phyloP scores from a whole-genome alignment of 352 stramenopile species.

The Pythium myriotylum region DNA sequence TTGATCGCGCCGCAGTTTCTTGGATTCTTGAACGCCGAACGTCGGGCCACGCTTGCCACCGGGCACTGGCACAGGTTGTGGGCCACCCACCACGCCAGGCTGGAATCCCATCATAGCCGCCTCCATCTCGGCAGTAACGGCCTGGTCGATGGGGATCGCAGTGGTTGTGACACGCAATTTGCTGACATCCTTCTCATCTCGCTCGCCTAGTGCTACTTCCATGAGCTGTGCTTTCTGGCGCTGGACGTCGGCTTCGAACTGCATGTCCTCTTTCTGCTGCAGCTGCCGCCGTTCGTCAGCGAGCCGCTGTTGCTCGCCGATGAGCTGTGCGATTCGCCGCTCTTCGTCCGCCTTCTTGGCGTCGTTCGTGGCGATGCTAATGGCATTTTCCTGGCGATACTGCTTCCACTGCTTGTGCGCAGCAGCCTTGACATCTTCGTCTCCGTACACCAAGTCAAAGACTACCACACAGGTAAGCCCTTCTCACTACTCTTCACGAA shows the following conservation, averaged over 20 bases:
- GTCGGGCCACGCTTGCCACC: constrained; percentile 79
- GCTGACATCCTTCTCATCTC: constrained; percentile 75
- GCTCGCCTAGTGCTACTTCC: constrained; percentile 83
- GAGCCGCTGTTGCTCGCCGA: constrained; percentile 79
- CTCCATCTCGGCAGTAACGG: constrained; percentile 88
- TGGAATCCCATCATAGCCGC: constrained; percentile 89
- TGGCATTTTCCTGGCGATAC: constrained; percentile 80
- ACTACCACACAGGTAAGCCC: constrained; percentile 39
- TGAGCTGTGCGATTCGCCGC: constrained; percentile 81
- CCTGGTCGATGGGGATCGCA: constrained; percentile 83
- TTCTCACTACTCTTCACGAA: too few species aligned
- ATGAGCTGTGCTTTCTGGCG: constrained; percentile 85
- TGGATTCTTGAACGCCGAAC: constrained; percentile 79
- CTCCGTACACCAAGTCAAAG: constrained; percentile 83
- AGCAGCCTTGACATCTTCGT: constrained; percentile 65
- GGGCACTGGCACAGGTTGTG: constrained; percentile 75
- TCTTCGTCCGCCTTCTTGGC: constrained; percentile 87
- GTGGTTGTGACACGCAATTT: constrained; percentile 79
- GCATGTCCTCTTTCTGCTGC: constrained; percentile 76
- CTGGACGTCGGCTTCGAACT: constrained; percentile 81
- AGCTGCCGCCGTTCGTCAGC: constrained; percentile 77
- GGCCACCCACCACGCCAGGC: constrained; percentile 66
- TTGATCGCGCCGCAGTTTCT: constrained; percentile 78
- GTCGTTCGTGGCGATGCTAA: constrained; percentile 84
- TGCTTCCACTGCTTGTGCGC: constrained; percentile 88